Base-by-base conservation (phyloP, 148 eudicot species). In the Rhododendron griersonianum region DNA sequence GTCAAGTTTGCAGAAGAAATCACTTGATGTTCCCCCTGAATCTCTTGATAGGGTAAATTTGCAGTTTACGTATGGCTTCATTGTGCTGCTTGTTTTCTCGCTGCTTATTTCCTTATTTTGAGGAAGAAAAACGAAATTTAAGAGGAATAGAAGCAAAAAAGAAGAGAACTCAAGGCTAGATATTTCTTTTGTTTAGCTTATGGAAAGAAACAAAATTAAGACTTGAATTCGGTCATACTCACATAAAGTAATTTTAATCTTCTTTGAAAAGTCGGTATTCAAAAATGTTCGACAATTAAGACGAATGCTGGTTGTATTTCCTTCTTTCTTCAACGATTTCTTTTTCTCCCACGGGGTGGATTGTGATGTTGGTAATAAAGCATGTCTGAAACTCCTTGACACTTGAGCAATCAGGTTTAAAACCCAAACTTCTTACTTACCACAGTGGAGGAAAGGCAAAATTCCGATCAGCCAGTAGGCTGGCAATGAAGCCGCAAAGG, bases 21-120 rank as follows among this genome's bases (percentile, higher is more conserved):
- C 84, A 84, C 78, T 78, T 86, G 92, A 92, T 69, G 47, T 91
- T 83, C 90, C 92, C 61, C 82, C 86, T 84, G 95, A 95, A 83
- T 91, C 90, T 90, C 90, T 93, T 87, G 92, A 90, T 21, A 94
- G 90, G 98, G 99, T 94, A 88, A 59, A 28, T 59, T 80, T 81
- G 16, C 44, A 41, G 67, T 75, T 37, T 69, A 51, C 4, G 13
- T 59, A 81, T 50, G 84, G 21, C 75, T 86, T 48, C 53, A 23
- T 41, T 83, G 47, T 63, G 5, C 21, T 44, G 7, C 25, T 33
- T 33, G 50, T 35, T 16, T 81, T 23, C 45, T 18, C 1, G 11
- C 85, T 79, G 33, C 50, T 61, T 85, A 11, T 67, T 25, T 41
- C n/a, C 35, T 77, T 39, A 57, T n/a, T 21, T 50, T 33, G 11